phyloP scores from a whole-genome alignment of 768 basidiomycete species.

The Russula dissimulans region DNA sequence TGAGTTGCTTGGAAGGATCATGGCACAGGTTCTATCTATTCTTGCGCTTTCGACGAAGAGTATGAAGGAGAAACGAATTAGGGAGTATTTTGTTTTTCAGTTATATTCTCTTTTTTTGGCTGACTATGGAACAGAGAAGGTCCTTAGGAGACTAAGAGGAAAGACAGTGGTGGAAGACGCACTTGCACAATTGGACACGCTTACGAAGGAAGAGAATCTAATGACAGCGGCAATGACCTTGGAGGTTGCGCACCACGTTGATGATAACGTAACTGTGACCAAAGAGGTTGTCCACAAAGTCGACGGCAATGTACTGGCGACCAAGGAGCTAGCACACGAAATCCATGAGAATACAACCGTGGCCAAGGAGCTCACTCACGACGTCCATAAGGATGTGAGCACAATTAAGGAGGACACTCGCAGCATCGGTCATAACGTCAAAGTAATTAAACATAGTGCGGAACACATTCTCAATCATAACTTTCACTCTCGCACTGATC shows the following conservation, averaged over 20 bases:
- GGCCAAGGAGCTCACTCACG: background rate
- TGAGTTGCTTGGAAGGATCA: background rate
- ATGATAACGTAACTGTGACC: background rate
- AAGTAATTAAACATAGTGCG: background rate
- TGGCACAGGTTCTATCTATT: background rate
- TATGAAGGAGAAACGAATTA: background rate
- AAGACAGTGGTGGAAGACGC: background rate
- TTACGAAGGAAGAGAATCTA: background rate
- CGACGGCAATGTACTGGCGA: background rate
- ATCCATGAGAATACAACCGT: background rate
- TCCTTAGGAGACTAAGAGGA: background rate
- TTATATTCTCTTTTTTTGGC: background rate
- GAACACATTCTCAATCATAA: background rate
- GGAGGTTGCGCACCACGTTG: background rate
- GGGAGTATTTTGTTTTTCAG: background rate
- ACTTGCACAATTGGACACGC: background rate
- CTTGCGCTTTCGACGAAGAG: background rate
- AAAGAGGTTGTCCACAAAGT: too few species aligned
- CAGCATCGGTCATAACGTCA: background rate
- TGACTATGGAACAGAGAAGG: background rate
- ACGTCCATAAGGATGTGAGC: background rate
- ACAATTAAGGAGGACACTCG: background rate
- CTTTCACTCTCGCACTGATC: background rate
- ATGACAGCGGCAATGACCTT: background rate
- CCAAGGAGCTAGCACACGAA: background rate